Evolutionary conservation across 176 grass and related monocot species (phyloP), one percentile per base, ranked within the genome.

Genomic region (Avena eriantha): DNA sequence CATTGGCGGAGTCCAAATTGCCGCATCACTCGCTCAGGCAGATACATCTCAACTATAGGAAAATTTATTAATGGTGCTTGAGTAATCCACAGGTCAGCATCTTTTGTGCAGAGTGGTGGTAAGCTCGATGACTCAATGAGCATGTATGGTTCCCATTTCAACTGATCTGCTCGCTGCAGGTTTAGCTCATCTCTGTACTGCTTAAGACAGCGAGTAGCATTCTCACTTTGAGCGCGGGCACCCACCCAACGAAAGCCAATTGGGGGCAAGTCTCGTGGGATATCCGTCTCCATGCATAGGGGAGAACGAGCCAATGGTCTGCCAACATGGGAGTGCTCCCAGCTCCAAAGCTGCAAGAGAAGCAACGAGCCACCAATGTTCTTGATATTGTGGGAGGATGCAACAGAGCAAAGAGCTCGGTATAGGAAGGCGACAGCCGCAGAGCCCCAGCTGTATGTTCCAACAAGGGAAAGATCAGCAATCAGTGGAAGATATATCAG

Each of bases 261-360:
- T 54, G 92, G 88, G 53, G 91, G 78, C 48, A 79, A 49, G 69
- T 88, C 86, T 24, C 86, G 79, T 9, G 72, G 83, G 22, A 67
- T 51, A 4, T 83, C 65, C 24, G 36, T 80, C 55, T 86, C 82
- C 39, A 70, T 21, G 45, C 73, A 82, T 53, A 54, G 22, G 17
- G 83, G 43, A 51, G 83, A 69, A 12, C 89, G 89, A 83, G 87
- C 86, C 83, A 86, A 67, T 69, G 92, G 89, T 69, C 89, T 84
- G 39, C 78, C 89, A 78, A 91, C 89, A 83, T 90, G 92, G 60
- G 84, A 93, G 57, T 13, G 89, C 86, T 93, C 92, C 92, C 92
- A 89, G 69, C 88, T 90, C 88, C 92, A 93, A 66, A 93, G 88
- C 76, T 93, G 92, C 81, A 93, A 81, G 43, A 93, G 80, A 77